Percentiles rank a stretch among this genome's conserved stretches.
Conservation (phyloP, 2,329 filamentous ascomycete species). For the Pseudodiploospora longispora region DNA sequence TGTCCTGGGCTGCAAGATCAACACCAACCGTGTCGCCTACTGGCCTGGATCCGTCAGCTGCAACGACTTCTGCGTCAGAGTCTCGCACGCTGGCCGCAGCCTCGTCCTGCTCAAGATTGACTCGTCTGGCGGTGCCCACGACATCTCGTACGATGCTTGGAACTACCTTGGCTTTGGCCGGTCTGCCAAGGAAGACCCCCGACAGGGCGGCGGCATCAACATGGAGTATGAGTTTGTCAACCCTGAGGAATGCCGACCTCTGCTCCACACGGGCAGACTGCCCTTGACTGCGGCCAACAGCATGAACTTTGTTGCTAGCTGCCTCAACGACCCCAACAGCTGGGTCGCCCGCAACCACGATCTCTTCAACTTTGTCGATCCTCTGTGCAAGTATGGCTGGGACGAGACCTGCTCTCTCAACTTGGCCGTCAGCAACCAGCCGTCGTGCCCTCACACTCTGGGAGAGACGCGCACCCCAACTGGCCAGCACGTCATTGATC, state of each 20-base stretch:
- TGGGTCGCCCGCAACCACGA: conserved; percentile 46
- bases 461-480: conserved; percentile 21
- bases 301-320: conserved; percentile 45
- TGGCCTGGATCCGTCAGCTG: conserved; percentile 47
- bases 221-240: conserved; percentile 44
- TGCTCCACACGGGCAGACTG: conserved; percentile 43
- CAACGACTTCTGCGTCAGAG: conserved; percentile 48
- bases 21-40: conserved; percentile 54
- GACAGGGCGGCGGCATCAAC: conserved; percentile 39
- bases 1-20: conserved; percentile 51
- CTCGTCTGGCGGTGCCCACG: conserved; percentile 46
- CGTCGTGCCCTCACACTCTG: conserved; percentile 38
- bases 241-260: conserved; percentile 38
- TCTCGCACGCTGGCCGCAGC: conserved; percentile 38
- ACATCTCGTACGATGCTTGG: conserved; percentile 55
- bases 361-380: conserved; percentile 46
- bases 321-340: conserved; percentile 35
- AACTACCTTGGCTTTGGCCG: conserved; percentile 47
- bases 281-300: conserved; percentile 48
- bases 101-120: conserved; percentile 53
- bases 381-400: conserved; percentile 39
- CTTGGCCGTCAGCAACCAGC: conserved; percentile 42
- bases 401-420: conserved; percentile 44
- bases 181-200: conserved; percentile 37
- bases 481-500: conserved; percentile 39